Conservation (phyloP, 1,139 yeast genomes). For the Yamadazyma conglobata region DNA sequence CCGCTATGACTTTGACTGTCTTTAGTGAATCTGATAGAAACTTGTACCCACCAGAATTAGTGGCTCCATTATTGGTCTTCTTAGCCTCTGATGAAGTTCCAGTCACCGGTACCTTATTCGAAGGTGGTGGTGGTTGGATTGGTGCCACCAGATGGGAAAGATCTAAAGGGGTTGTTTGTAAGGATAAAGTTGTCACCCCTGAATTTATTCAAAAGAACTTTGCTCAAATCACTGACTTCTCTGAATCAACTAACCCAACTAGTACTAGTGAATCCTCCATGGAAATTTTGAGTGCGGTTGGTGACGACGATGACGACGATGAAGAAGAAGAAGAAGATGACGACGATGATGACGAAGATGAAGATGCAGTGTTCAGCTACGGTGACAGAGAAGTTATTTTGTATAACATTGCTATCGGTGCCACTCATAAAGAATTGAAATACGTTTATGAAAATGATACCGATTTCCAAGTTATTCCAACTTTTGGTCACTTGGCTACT, state of each 20-base stretch:
- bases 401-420: constrained; percentile 89
- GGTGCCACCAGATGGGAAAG: constrained; percentile 96
- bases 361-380: constrained; percentile 45
- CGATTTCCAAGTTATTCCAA: constrained; percentile 86
- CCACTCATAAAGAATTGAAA: constrained; percentile 70
- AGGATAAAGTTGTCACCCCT: constrained; percentile 52
- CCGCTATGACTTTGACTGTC: constrained; percentile 91
- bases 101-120: constrained; percentile 40
- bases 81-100: constrained; percentile 74
- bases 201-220: constrained; percentile 73
- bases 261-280: constrained; percentile 74
- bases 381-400: constrained; percentile 72
- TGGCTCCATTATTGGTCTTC: constrained; percentile 84
- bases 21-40: constrained; percentile 74
- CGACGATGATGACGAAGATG: constrained; percentile 49
- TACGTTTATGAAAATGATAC: constrained; percentile 75
- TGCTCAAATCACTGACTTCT: constrained; percentile 63
- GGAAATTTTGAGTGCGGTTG: constrained; percentile 70
- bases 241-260: constrained; percentile 58
- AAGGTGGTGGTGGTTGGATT: constrained; percentile 84
- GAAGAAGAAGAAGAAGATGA: constrained; percentile 48
- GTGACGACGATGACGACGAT: constrained; percentile 45
- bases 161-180: constrained; percentile 76
- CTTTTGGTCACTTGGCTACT: constrained; percentile 85
- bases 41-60: constrained; percentile 82